Evolutionary conservation across 139 green algal species (phyloP).

Genomic region (Pseudopediastrum boryanum): DNA sequence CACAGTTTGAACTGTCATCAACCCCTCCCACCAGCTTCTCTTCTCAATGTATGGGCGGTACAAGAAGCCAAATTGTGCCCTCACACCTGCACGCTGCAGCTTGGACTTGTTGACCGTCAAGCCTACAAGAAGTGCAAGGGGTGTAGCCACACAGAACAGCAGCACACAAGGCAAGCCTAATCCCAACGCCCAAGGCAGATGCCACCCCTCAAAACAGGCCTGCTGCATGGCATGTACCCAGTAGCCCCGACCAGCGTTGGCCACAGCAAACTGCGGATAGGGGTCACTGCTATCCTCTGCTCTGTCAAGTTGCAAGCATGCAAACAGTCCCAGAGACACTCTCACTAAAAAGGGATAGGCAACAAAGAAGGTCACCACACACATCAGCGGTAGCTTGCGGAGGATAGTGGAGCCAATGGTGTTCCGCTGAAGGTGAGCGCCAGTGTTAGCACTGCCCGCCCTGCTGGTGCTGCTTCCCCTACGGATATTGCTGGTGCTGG

Average conservation of each 20-base stretch:
- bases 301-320: background rate
- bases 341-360: background rate
- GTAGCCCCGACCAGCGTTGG: background rate
- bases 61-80: background rate
- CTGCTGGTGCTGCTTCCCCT: too few species aligned
- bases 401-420: too few species aligned
- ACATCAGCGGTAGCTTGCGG: background rate
- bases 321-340: background rate
- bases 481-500: background rate
- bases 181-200: background rate
- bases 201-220: background rate
- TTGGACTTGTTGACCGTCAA: background rate
- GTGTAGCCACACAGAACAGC: conserved; percentile 8
- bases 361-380: background rate
- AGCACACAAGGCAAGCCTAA: background rate
- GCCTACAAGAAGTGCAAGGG: background rate
- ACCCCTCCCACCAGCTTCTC: background rate
- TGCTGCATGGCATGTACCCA: conserved; percentile 10
- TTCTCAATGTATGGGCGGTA: conserved; percentile 6
- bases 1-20: background rate
- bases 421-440: too few species aligned
- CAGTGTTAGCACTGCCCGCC: too few species aligned
- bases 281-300: background rate
- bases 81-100: background rate
- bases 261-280: conserved; percentile 15